Percentiles rank a stretch among this genome's conserved stretches.
Conservation (phyloP, 192 early-diverging fungal genomes). For the Mortierella antarctica region DNA sequence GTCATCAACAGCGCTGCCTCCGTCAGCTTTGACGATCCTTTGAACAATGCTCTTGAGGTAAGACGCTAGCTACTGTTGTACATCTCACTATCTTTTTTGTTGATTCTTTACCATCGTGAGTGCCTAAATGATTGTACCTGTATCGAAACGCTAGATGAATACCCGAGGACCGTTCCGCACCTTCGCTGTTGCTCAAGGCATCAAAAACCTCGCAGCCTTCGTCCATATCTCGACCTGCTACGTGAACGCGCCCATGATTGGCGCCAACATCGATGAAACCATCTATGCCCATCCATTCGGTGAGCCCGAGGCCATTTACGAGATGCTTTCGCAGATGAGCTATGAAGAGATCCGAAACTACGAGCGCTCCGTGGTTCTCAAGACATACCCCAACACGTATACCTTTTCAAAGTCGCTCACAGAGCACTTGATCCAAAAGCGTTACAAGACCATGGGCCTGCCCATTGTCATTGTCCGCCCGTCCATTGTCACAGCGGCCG, state of each 20-base stretch:
- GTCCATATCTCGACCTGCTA: constrained; percentile 52
- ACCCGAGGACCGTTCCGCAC: constrained; percentile 39
- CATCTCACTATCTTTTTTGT: not conserved
- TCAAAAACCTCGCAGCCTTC: constrained; percentile 27
- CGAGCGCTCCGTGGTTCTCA: constrained; percentile 41
- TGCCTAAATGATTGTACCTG: not conserved
- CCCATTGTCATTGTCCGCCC: constrained; percentile 51
- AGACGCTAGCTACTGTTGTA: not conserved
- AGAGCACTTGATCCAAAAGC: constrained; percentile 58
- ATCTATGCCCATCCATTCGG: constrained; percentile 36
- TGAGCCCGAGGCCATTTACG: constrained; percentile 32
- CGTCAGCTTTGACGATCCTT: constrained; percentile 56
- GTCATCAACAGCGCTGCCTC: constrained; percentile 63
- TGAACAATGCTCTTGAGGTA: constrained; percentile 62
- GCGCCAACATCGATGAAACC: constrained; percentile 23
- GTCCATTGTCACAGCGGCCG: constrained; percentile 42
- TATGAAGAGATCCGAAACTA: constrained; percentile 47
- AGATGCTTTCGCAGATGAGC: constrained; percentile 28
- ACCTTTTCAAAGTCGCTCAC: constrained; percentile 60
- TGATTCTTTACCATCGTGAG: not conserved
- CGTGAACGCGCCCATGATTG: constrained; percentile 37
- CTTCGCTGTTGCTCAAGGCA: constrained; percentile 32
- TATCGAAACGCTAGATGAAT: constrained; percentile 29
- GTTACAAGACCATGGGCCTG: constrained; percentile 35
- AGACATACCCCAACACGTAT: constrained; percentile 57